These are phyloP conservation scores for Podaxis carcinomalis DNA, from an alignment of 768 basidiomycete species.

Conservation along the genomic window DNA sequence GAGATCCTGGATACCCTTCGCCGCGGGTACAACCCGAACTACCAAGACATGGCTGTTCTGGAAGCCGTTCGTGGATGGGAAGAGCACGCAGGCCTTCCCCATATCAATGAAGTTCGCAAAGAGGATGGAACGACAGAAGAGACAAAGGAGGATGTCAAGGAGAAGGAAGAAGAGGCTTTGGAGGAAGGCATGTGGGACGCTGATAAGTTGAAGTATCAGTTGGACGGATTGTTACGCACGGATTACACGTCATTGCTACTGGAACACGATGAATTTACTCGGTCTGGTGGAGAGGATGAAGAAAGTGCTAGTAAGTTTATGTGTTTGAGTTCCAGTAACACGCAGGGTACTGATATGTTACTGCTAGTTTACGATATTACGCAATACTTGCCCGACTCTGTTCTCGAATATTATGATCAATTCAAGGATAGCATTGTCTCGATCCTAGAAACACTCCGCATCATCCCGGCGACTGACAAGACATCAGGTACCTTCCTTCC, in stretches of 20 bases:
- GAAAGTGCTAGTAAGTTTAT: constrained; percentile 51
- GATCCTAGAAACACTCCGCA: constrained; percentile 61
- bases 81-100: constrained; percentile 62
- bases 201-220: constrained; percentile 50
- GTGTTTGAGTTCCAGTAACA: not conserved
- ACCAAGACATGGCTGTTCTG: constrained; percentile 98
- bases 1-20: constrained; percentile 81
- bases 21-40: constrained; percentile 93
- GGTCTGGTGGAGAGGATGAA: constrained; percentile 32
- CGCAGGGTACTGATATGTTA: constrained; percentile 2
- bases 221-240: constrained; percentile 51
- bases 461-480: constrained; percentile 38
- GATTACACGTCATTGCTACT: constrained; percentile 77
- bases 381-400: constrained; percentile 80
- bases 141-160: constrained; percentile 27
- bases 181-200: constrained; percentile 62
- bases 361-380: constrained; percentile 70
- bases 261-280: constrained; percentile 70
- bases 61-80: constrained; percentile 96
- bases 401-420: constrained; percentile 70
- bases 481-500: constrained; percentile 31
- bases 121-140: constrained; percentile 29
- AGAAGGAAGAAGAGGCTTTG: constrained; percentile 40
- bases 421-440: constrained; percentile 57
- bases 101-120: constrained; percentile 65